Conservation (phyloP, 345 rosid species). For the Limnanthes douglasii region DNA sequence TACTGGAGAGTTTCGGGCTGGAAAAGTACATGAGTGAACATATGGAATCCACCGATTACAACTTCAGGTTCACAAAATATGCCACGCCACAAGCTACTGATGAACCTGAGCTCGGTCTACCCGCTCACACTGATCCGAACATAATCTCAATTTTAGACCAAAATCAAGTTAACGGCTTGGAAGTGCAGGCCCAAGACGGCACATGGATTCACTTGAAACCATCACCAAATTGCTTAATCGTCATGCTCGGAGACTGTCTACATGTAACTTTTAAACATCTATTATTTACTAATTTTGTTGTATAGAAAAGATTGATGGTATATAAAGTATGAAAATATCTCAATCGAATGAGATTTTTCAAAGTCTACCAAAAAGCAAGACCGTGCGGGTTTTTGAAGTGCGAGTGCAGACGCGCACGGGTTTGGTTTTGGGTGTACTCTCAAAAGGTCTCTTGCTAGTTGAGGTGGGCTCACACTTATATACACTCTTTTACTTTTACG, state of each 20-base stretch:
- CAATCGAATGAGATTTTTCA: too few relatives aligned
- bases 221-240: constrained; percentile 29
- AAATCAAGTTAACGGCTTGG: constrained; percentile 34
- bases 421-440: too few relatives aligned
- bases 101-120: constrained; percentile 18
- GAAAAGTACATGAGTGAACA: constrained; percentile 20
- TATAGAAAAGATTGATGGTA: too few relatives aligned
- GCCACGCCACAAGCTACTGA: constrained; percentile 10
- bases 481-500: too few relatives aligned
- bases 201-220: constrained; percentile 25
- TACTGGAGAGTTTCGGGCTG: constrained; percentile 38
- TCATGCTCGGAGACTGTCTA: constrained; percentile 42
- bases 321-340: too few relatives aligned
- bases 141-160: constrained; percentile 42
- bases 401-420: too few relatives aligned
- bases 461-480: too few relatives aligned
- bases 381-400: too few relatives aligned
- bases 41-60: constrained; percentile 16
- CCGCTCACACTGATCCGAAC: constrained; percentile 41
- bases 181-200: constrained; percentile 29
- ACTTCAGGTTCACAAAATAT: constrained; percentile 34
- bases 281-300: too few relatives aligned
- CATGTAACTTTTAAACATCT: constrained; percentile 20
- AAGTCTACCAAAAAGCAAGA: too few relatives aligned
- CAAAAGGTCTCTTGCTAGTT: too few relatives aligned